Percentiles rank a stretch among this genome's conserved stretches.
Evolutionary conservation across 129 eudicot genomes (phyloP).

Genomic region (Lonicera japonica): DNA sequence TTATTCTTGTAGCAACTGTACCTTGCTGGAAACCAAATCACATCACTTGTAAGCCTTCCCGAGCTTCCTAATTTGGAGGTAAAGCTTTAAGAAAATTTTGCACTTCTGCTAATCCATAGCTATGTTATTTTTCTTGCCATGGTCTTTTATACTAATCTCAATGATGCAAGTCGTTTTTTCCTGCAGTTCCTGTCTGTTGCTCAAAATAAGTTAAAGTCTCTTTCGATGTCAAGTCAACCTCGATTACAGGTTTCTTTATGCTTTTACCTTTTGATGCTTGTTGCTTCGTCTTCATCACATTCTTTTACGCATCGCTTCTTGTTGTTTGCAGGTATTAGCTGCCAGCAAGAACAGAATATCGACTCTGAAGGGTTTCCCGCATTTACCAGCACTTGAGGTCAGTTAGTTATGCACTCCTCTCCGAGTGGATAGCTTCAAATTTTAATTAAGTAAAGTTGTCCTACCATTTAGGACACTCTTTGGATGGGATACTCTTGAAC

Average conservation of each 20-base stretch:
- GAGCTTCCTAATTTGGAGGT: slow-evolving; percentile 98
- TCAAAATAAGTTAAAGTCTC: slow-evolving; percentile 91
- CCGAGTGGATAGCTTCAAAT: not conserved
- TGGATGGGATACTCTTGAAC: too few species aligned
- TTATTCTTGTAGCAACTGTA: slow-evolving; percentile 80
- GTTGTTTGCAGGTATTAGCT: slow-evolving; percentile 70
- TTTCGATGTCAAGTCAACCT: slow-evolving; percentile 97
- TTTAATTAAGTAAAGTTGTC: too few species aligned
- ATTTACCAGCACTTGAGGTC: slow-evolving; percentile 94
- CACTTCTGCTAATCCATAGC: not conserved
- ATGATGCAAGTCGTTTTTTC: slow-evolving; percentile 4
- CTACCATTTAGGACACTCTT: too few species aligned
- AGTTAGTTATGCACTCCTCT: slow-evolving; percentile 32
- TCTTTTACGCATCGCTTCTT: slow-evolving; percentile 10
- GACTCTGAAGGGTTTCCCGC: slow-evolving; percentile 89
- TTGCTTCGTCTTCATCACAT: slow-evolving; percentile 1
- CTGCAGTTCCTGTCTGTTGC: slow-evolving; percentile 95
- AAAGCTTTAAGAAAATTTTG: slow-evolving; percentile 7
- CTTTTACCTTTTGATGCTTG: slow-evolving; percentile 4
- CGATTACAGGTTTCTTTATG: slow-evolving; percentile 71
- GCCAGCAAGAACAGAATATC: slow-evolving; percentile 98
- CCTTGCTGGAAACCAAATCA: slow-evolving; percentile 97
- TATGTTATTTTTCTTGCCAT: not conserved
- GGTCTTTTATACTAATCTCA: not conserved
- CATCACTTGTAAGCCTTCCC: slow-evolving; percentile 83